Base-by-base conservation (phyloP, 2,329 filamentous ascomycete genomes). In the Pseudogymnoascus sp. region DNA sequence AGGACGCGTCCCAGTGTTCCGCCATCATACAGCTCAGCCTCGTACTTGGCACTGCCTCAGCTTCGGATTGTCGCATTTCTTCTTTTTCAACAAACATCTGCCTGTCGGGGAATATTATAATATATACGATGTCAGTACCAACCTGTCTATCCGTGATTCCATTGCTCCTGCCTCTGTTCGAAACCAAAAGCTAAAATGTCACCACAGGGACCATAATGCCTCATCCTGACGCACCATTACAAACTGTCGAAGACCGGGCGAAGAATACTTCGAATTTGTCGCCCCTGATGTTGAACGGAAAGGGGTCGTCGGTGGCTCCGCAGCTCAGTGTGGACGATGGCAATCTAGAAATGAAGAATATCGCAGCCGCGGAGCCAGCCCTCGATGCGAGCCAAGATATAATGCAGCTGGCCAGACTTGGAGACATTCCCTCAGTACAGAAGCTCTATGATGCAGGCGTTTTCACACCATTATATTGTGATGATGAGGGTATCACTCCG, bases 401-500 rank as follows among this genome's bases (percentile, higher is more conserved):
- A 69, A 97, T 99, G 93, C 93, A 97, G 78, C 79, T 97, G 74
- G 92, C 95, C 42, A 84, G 95, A 65, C 77, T 96, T 69, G 95
- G 96, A 63, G 92, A 99, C 73, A 85, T 97, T 65, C 80, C 82
- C 6, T 89, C 85, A 62, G 95, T 99, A 80, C 89, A 96, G 78
- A 92, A 88, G 78, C 82, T 99, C 61, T 96, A 97, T 69, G 90
- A 93, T 73, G 85, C 84, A 63, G 88, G 89, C 68, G 91, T 90
- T 70, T 91, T 84, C 74, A 89, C 91, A 74, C 91, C 91, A 60
- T 90, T 86, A 62, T 95, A 92, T 75, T 84, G 83, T 63, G 95
- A 99, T 73, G 89, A 90, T 62, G 92, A 99, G 76, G 92, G 91
- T 72, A 97, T 99, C 74, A 97, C 93, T 42, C 92, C 95, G 66